phyloP scores from a whole-genome alignment of 768 basidiomycete genomes.

The Rhodotorula toruloides region DNA sequence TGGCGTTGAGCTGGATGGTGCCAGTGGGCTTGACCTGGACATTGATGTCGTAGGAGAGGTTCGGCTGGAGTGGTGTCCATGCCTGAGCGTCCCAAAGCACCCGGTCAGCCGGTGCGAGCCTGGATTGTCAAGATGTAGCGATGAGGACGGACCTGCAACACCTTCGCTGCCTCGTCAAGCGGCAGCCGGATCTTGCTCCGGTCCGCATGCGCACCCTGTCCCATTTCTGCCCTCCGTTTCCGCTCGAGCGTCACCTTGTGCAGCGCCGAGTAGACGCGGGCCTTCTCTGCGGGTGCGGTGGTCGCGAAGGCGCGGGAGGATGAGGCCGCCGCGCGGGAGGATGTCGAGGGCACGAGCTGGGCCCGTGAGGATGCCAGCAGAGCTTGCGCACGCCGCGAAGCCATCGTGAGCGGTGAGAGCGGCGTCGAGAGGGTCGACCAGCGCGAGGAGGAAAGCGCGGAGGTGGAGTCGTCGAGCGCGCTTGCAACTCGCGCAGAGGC shows the following conservation, averaged over 20 bases:
- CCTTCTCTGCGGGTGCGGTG: not conserved
- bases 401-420: too few species aligned
- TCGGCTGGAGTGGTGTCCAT: constrained; percentile 54
- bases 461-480: too few species aligned
- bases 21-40: constrained; percentile 60
- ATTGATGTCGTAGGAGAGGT: constrained; percentile 70
- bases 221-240: constrained; percentile 20
- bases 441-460: too few species aligned
- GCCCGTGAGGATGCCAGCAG: too few species aligned
- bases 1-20: constrained; percentile 70
- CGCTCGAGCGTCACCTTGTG: constrained; percentile 32
- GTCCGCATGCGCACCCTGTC: constrained; percentile 18
- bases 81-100: constrained; percentile 1
- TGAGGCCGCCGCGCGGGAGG: not conserved
- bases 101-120: not conserved
- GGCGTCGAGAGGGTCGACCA: too few species aligned
- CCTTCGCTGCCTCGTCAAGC: constrained; percentile 37
- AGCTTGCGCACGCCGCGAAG: too few species aligned
- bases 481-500: too few species aligned
- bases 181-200: constrained; percentile 40
- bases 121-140: not conserved
- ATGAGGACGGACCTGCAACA: constrained; percentile 24
- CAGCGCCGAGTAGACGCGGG: constrained; percentile 27
- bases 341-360: too few species aligned
- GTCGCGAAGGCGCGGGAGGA: constrained; percentile 13